Conservation (phyloP, 805 yeast species). For the Sporopachydermia lactativora region DNA sequence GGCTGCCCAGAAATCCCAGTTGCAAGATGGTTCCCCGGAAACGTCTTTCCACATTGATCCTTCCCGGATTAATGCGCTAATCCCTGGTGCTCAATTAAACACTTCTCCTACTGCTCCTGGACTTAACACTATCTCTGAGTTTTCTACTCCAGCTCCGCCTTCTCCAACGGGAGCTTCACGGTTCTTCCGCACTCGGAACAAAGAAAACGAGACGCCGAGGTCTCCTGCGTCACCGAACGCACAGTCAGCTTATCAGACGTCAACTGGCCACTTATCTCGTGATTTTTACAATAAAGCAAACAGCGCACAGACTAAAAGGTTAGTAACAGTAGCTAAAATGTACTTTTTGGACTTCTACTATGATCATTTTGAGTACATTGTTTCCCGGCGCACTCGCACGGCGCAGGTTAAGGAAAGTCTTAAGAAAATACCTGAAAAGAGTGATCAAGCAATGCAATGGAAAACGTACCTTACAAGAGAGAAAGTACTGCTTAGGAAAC, state of each 20-base stretch:
- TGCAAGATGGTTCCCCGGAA: not conserved
- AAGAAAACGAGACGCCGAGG: conserved; percentile 11
- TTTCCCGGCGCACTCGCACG: conserved; percentile 73
- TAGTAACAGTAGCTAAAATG: conserved; percentile 85
- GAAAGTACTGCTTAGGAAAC: conserved; percentile 67
- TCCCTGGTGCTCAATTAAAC: conserved; percentile 1
- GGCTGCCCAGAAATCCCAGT: not conserved
- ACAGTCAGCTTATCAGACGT: not conserved
- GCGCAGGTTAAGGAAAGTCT: conserved; percentile 45
- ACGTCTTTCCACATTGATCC: not conserved
- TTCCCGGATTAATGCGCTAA: not conserved
- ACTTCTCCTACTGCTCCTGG: conserved; percentile 3
- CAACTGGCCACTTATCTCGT: conserved; percentile 5
- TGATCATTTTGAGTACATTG: conserved; percentile 87
- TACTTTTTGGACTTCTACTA: conserved; percentile 92
- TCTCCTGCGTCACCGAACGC: conserved; percentile 6
- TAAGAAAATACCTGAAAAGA: conserved; percentile 18
- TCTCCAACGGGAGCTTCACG: conserved; percentile 10
- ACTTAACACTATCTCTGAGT: not conserved
- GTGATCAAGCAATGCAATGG: conserved; percentile 48
- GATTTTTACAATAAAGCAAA: conserved; percentile 48
- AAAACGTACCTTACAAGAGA: conserved; percentile 72
- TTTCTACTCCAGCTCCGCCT: conserved; percentile 12
- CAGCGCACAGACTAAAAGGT: conserved; percentile 64
- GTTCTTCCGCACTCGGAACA: conserved; percentile 10